These are phyloP conservation scores for Parastagonospora avenae DNA, from an alignment of 2,329 filamentous ascomycete genomes.

Conservation along the genomic window DNA sequence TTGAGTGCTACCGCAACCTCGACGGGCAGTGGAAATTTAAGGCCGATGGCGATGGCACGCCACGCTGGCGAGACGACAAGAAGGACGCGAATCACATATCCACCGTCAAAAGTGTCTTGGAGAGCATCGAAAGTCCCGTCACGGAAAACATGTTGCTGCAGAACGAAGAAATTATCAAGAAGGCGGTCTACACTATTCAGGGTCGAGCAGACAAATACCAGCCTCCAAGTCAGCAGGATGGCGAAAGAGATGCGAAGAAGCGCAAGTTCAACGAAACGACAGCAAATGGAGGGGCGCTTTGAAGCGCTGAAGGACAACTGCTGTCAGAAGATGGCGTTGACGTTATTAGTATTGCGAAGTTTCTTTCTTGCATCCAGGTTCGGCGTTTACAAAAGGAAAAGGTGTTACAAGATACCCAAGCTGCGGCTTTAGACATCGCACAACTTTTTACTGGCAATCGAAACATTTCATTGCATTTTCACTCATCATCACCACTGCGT, in stretches of 20 bases:
- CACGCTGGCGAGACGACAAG: conserved; percentile 93
- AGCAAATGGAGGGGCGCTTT: conserved; percentile 1
- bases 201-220: conserved; percentile 42
- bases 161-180: conserved; percentile 72
- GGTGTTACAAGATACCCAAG: too few species aligned
- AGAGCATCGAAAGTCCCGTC: conserved; percentile 86
- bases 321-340: too few species aligned
- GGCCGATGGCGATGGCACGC: conserved; percentile 54
- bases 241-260: conserved; percentile 38
- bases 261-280: conserved; percentile 37
- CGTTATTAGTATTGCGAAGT: too few species aligned
- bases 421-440: too few species aligned
- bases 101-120: conserved; percentile 83
- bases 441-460: too few species aligned
- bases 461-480: too few species aligned
- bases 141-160: conserved; percentile 75
- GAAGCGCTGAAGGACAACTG: too few species aligned
- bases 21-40: conserved; percentile 78
- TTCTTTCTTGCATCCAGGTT: too few species aligned
- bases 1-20: conserved; percentile 86
- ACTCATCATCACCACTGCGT: too few species aligned
- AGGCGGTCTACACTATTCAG: conserved; percentile 74
- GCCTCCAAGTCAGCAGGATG: conserved; percentile 18
- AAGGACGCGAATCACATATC: conserved; percentile 84
- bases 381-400: too few species aligned